Base-by-base conservation (phyloP, 2,329 filamentous ascomycete genomes). In the Arthrocladium fulminans region DNA sequence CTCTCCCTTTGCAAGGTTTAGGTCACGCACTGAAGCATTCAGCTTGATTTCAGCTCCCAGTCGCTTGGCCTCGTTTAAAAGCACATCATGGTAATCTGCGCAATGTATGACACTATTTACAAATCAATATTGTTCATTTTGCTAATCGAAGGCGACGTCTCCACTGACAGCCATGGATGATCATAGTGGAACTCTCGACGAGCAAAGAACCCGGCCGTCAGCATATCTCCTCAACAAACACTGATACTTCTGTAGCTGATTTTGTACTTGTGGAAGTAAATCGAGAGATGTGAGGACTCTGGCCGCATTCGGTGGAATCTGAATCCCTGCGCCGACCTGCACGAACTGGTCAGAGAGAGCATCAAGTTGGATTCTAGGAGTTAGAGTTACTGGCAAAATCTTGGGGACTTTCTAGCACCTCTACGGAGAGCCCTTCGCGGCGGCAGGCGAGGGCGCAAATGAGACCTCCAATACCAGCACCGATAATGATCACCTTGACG, bases 261-360 rank as follows among this genome's bases (percentile, higher is more conserved):
- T 25, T 64, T 47, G 62, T 65, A 69, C 25, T 65, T 58, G 13
- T 64, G 60, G 43, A 69, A 61, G 8, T 56, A 59, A 8, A 66
- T 65, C 65, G 59, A 63, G 66, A 43, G 51, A 48, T 19, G 54
- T 40, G 3, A 69, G 57, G 0, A 68, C 52, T 1, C 58, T 55
- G 2, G 57, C 53, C 4, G 63, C 61, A 48, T 69, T 69, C 6
- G 67, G 61, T 1, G 65, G 64, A 6, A 69, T 60, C 55, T 69
- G 66, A 25, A 70, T 68, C 2, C 66, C 67, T 1, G 67, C 66
- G 2, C 67, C 67, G 13, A 68, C 58, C 60, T 65, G 25, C n/a
- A n/a, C n/a, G n/a, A n/a, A n/a, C n/a, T n/a, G n/a, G n/a, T n/a
- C n/a, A n/a, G n/a, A n/a, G n/a, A n/a, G n/a, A n/a, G n/a, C n/a